Percentiles rank a stretch among this genome's conserved stretches.
These are phyloP conservation scores for Fusarium buxicola DNA, from an alignment of 2,329 filamentous ascomycete genomes.

Conservation along the genomic window DNA sequence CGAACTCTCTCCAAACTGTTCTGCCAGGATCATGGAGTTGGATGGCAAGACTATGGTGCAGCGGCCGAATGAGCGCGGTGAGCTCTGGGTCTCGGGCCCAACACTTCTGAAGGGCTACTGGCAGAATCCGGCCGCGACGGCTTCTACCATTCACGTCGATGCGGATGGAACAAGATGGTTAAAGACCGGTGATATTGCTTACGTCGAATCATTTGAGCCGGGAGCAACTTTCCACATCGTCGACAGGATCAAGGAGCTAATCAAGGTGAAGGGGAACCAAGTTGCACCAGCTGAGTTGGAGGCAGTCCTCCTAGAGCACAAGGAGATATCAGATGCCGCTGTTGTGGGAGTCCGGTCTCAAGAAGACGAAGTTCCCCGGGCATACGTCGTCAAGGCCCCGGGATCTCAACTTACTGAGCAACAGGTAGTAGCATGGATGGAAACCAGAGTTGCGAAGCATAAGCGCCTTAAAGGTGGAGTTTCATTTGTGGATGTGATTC, in stretches of 20 bases:
- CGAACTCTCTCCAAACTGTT: conserved; percentile 52
- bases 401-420: conserved; percentile 57
- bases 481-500: conserved; percentile 72
- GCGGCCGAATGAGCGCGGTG: conserved; percentile 66
- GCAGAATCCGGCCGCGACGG: conserved; percentile 75
- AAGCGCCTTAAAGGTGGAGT: conserved; percentile 73
- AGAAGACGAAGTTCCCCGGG: conserved; percentile 69
- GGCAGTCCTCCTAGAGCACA: conserved; percentile 76
- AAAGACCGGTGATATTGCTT: conserved; percentile 79
- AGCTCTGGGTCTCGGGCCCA: conserved; percentile 79
- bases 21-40: conserved; percentile 73
- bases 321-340: conserved; percentile 76
- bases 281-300: conserved; percentile 83
- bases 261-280: conserved; percentile 76
- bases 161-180: conserved; percentile 70
- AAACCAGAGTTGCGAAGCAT: conserved; percentile 72
- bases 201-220: conserved; percentile 67
- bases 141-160: conserved; percentile 63
- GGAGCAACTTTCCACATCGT: conserved; percentile 69
- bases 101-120: conserved; percentile 83
- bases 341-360: conserved; percentile 60
- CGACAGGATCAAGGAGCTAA: conserved; percentile 75
- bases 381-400: conserved; percentile 66
- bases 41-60: conserved; percentile 61
- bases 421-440: conserved; percentile 65